A percentile compares a stretch with the other conserved stretches of the same genome.
These are phyloP conservation scores for Eucalyptus cloeziana DNA, from an alignment of 345 rosid genomes.

Conservation along the genomic window DNA sequence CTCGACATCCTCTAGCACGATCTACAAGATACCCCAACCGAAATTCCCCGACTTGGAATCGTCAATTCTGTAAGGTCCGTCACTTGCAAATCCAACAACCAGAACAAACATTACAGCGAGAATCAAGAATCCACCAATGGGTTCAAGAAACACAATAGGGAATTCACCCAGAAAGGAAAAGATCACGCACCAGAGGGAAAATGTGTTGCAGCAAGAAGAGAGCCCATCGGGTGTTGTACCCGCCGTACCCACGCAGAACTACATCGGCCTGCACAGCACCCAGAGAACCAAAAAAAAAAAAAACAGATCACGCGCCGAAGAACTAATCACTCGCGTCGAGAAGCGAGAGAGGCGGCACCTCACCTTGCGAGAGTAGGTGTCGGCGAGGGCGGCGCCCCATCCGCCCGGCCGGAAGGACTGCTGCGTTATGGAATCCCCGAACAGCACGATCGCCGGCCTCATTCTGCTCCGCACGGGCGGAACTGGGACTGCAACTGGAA, in stretches of 20 bases:
- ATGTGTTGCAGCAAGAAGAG: conserved; percentile 66
- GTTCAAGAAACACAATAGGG: background rate
- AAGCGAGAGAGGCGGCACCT: background rate
- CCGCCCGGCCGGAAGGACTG: conserved; percentile 73
- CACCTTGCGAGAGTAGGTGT: conserved; percentile 67
- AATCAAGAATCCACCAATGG: background rate
- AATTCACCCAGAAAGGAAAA: background rate
- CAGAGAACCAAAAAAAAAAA: background rate
- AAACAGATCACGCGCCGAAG: background rate
- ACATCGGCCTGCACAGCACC: conserved; percentile 43
- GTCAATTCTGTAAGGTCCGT: background rate
- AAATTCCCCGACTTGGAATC: background rate
- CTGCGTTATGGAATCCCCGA: conserved; percentile 88
- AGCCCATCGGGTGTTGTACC: conserved; percentile 94
- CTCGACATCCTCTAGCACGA: background rate
- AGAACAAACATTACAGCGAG: background rate
- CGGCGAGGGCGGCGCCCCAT: conserved; percentile 82
- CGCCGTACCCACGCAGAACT: conserved; percentile 85
- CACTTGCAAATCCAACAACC: background rate
- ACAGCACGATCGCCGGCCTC: conserved; percentile 72
- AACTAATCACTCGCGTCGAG: background rate
- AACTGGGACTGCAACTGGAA: background rate
- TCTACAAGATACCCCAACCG: background rate
- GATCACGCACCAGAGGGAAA: conserved; percentile 48
- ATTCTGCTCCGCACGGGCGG: background rate